Conservation (phyloP, 805 yeast genomes). For the Ogataea henricii region DNA sequence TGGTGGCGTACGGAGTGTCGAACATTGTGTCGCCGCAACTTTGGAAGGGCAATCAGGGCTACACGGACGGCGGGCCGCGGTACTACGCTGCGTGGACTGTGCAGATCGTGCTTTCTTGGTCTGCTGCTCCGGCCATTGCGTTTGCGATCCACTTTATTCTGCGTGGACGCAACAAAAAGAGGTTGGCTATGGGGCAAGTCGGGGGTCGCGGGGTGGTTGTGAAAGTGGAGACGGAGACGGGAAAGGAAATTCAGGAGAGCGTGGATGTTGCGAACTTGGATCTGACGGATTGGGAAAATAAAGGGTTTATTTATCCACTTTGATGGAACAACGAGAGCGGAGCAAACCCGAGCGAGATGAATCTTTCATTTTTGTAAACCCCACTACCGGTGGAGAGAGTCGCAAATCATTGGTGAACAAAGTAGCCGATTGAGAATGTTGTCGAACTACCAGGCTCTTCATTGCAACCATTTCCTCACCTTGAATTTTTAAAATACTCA, state of each 20-base stretch:
- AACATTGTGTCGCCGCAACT: conserved; percentile 59
- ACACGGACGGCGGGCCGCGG: conserved; percentile 40
- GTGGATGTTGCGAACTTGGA: conserved; percentile 50
- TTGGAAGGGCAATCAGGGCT: conserved; percentile 46
- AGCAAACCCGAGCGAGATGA: too few relatives aligned
- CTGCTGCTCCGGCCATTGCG: conserved; percentile 46
- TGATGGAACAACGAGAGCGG: too few relatives aligned
- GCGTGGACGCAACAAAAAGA: conserved; percentile 46
- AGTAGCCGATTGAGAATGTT: too few relatives aligned
- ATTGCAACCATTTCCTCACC: too few relatives aligned
- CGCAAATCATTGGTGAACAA: too few relatives aligned
- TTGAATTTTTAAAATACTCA: too few relatives aligned
- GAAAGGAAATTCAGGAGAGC: conserved; percentile 25
- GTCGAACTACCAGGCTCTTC: too few relatives aligned
- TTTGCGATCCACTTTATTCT: conserved; percentile 48
- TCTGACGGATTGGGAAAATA: conserved; percentile 55
- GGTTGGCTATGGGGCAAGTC: too few relatives aligned
- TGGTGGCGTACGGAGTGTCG: conserved; percentile 50
- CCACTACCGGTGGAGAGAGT: too few relatives aligned
- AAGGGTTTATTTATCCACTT: conserved; percentile 50
- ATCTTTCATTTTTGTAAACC: too few relatives aligned
- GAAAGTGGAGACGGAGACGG: conserved; percentile 27
- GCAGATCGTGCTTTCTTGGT: conserved; percentile 55
- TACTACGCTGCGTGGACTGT: conserved; percentile 54
- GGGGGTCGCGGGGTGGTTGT: conserved; percentile 33